Evolutionary conservation across 1,284 basidiomycete species (phyloP).

Genomic region (Irpex lacteus): DNA sequence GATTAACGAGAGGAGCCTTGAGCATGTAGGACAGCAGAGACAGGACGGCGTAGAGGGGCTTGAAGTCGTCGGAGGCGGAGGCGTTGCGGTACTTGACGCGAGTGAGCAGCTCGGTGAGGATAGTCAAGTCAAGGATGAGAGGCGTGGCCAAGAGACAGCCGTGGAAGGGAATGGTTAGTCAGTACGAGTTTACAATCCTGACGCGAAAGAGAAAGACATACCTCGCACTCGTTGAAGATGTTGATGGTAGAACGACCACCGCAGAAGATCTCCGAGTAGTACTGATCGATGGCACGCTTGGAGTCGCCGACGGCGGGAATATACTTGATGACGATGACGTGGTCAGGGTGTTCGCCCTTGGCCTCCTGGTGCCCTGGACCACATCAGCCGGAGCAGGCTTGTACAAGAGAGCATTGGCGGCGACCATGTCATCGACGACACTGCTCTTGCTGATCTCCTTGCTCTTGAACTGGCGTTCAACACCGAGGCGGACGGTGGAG

Average conservation of each 20-base stretch:
- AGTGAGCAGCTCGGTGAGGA: slow-evolving; percentile 93
- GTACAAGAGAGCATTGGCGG: slow-evolving; percentile 88
- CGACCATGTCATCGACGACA: slow-evolving; percentile 98
- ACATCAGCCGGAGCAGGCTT: slow-evolving; percentile 65
- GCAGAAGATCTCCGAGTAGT: slow-evolving; percentile 92
- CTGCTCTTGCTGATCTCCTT: slow-evolving; percentile 98
- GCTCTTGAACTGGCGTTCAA: slow-evolving; percentile 93
- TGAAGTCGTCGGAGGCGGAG: slow-evolving; percentile 57
- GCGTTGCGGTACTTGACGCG: slow-evolving; percentile 83
- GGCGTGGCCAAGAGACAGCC: slow-evolving; percentile 96
- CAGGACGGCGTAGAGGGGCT: slow-evolving; percentile 83
- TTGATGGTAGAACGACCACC: slow-evolving; percentile 82
- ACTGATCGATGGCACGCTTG: slow-evolving; percentile 98
- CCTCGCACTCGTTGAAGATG: slow-evolving; percentile 96
- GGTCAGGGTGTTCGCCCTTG: slow-evolving; percentile 95
- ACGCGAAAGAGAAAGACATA: slow-evolving; percentile 27
- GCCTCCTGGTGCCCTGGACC: slow-evolving; percentile 57
- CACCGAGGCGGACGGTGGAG: slow-evolving; percentile 91
- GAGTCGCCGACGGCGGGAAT: slow-evolving; percentile 95
- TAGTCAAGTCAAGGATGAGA: slow-evolving; percentile 90
- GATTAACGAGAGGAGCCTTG: slow-evolving; percentile 97
- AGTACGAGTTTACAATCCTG: slow-evolving; percentile 11
- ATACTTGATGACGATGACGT: slow-evolving; percentile 96
- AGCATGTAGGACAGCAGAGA: slow-evolving; percentile 95
- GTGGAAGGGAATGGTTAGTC: slow-evolving; percentile 33